Evolutionary conservation across 257 asterid genomes (phyloP).

Genomic region (Fraxinus americana): DNA sequence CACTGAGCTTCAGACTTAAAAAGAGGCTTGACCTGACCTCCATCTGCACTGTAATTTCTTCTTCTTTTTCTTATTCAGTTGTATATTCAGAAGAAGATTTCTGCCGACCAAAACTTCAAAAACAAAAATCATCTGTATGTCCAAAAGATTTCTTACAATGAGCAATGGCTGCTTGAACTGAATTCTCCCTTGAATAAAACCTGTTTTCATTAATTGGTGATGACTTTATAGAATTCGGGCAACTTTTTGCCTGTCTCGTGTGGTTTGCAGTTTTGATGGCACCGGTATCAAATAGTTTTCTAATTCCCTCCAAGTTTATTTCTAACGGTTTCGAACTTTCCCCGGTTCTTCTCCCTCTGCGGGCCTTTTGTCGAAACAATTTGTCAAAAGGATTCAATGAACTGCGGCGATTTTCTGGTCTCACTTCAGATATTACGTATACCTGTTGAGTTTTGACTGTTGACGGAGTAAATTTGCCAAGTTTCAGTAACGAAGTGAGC

Average conservation of each 20-base stretch:
- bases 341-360: not conserved
- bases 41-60: too few species aligned
- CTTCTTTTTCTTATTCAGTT: too few species aligned
- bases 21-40: too few species aligned
- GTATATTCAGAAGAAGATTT: too few species aligned
- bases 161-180: conserved; percentile 32
- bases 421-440: not conserved
- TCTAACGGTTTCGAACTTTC: not conserved
- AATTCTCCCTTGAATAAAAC: conserved; percentile 4
- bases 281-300: not conserved
- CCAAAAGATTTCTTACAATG: conserved; percentile 31
- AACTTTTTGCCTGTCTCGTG: not conserved
- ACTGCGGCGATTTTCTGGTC: not conserved
- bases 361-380: conserved; percentile 4
- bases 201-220: conserved; percentile 24
- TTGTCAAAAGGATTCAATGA: conserved; percentile 10
- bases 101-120: not conserved
- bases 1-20: not conserved
- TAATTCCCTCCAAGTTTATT: not conserved
- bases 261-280: not conserved
- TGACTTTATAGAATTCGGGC: conserved; percentile 18
- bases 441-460: too few species aligned
- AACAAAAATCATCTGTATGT: conserved; percentile 19
- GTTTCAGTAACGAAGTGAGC: not conserved
- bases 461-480: not conserved